Evolutionary conservation across 768 basidiomycete species (phyloP).

Genomic region (Calocera viscosa): DNA sequence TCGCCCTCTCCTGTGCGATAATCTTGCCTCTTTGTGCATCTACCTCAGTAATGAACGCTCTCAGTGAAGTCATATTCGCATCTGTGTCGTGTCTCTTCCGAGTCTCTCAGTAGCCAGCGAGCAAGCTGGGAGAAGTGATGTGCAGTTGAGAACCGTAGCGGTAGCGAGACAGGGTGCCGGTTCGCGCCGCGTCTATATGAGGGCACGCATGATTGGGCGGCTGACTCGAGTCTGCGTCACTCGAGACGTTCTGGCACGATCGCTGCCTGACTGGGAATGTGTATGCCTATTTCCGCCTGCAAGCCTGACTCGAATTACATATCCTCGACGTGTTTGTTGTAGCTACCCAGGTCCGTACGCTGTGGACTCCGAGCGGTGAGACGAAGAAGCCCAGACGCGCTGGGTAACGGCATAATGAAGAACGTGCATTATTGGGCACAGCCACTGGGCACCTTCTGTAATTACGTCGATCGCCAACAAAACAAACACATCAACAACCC

Average conservation of each 20-base stretch:
- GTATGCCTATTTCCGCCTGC: not conserved
- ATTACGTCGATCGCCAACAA: not conserved
- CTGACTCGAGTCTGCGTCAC: constrained; percentile 6
- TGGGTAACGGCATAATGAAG: not conserved
- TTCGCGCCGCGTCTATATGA: not conserved
- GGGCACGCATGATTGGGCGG: not conserved
- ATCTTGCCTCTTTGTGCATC: constrained; percentile 6
- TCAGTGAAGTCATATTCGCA: constrained; percentile 5
- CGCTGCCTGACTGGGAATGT: not conserved
- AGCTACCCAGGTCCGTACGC: not conserved
- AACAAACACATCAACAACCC: not conserved
- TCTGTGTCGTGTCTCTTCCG: not conserved
- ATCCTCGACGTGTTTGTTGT: not conserved
- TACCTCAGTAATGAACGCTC: constrained; percentile 3
- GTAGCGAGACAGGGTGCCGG: not conserved
- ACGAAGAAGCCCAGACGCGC: too few species aligned
- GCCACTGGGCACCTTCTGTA: not conserved
- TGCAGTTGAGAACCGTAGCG: not conserved
- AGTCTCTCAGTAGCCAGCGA: not conserved
- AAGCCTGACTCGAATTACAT: not conserved
- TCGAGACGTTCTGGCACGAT: not conserved
- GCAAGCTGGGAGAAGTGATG: not conserved
- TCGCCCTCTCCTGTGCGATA: constrained; percentile 7
- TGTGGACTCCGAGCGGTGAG: too few species aligned
- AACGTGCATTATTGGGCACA: constrained; percentile 6